Percentiles rank a stretch among this genome's conserved stretches.
Evolutionary conservation across 495 filamentous ascomycete species (phyloP).

Genomic region (Chaetomium cochliodes): DNA sequence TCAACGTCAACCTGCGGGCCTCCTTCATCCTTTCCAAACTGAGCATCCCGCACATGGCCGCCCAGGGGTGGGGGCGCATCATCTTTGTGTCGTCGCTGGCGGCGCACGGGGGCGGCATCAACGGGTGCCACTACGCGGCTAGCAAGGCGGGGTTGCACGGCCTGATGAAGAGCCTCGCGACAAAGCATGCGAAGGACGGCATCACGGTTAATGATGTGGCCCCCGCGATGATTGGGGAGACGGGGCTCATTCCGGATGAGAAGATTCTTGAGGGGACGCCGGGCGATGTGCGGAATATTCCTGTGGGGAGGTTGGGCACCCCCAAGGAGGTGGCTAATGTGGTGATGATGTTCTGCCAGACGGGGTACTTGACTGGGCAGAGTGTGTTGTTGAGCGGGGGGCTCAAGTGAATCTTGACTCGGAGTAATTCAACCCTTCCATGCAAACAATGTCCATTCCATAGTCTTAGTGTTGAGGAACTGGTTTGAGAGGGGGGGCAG

Average conservation of each 20-base stretch:
- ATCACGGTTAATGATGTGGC: conserved; percentile 76
- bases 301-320: conserved; percentile 61
- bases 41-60: conserved; percentile 62
- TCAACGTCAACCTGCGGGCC: conserved; percentile 63
- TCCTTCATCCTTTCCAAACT: conserved; percentile 66
- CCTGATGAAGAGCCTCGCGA: conserved; percentile 65
- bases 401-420: conserved; percentile 37
- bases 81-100: conserved; percentile 69
- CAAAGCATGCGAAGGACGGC: conserved; percentile 58
- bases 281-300: conserved; percentile 54
- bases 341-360: conserved; percentile 64
- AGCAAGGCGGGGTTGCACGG: conserved; percentile 62
- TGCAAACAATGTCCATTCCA: no score
- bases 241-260: conserved; percentile 62
- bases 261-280: conserved; percentile 49
- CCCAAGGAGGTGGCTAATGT: conserved; percentile 67
- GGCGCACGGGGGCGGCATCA: conserved; percentile 63
- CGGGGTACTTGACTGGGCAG: conserved; percentile 68
- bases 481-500: no score
- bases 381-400: conserved; percentile 59
- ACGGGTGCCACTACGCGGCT: conserved; percentile 68
- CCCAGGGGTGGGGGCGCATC: conserved; percentile 63
- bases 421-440: background rate
- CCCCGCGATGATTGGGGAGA: conserved; percentile 71
- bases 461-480: background rate